phyloP scores from a whole-genome alignment of 306 rosid species.

The Vigna hirtella region DNA sequence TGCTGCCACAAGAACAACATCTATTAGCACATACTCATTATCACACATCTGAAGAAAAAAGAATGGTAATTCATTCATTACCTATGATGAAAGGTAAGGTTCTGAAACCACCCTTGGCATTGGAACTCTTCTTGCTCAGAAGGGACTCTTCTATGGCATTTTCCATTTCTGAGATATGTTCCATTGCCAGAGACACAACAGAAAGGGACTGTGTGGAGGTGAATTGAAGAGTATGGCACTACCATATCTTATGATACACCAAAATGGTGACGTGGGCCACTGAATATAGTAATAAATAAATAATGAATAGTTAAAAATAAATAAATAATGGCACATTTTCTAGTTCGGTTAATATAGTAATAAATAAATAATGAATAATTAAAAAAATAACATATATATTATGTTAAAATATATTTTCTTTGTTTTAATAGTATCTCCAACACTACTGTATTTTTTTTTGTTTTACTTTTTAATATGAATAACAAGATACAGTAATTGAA shows the following conservation, averaged over 20 bases:
- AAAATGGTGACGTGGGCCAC: background rate
- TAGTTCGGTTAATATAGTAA: no score
- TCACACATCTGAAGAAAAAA: background rate
- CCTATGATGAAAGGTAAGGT: conserved; percentile 52
- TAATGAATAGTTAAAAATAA: no score
- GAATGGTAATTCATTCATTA: background rate
- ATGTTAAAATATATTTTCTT: no score
- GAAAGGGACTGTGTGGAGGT: background rate
- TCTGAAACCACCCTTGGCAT: conserved; percentile 45
- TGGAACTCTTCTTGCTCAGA: conserved; percentile 11
- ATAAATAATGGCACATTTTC: no score
- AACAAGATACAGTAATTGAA: no score
- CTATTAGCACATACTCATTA: background rate
- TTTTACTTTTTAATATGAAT: no score
- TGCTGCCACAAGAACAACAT: conserved; percentile 34
- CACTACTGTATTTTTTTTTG: no score
- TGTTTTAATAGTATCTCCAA: no score
- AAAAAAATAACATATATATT: no score
- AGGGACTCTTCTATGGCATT: conserved; percentile 40
- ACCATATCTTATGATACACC: background rate
- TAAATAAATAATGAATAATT: no score
- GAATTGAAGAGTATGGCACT: background rate
- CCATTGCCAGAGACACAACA: background rate
- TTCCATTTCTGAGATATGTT: conserved; percentile 20
- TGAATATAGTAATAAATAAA: no score